Evolutionary conservation across 83 land plant genomes (phyloP), one percentile per base, ranked within the genome.

Genomic region (Isoetes engelmannii): DNA sequence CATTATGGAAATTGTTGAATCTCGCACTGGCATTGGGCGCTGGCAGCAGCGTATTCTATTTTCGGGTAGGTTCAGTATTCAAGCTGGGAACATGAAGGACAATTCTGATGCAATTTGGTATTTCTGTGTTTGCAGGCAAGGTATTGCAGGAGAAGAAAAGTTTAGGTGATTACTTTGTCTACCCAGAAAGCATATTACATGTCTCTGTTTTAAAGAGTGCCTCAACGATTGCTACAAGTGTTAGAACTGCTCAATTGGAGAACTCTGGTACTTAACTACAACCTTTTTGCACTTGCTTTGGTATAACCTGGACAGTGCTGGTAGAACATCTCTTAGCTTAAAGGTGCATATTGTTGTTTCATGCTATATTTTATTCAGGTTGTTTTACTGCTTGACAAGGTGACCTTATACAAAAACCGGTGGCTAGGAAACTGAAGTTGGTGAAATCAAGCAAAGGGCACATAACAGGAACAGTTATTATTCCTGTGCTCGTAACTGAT

Each of bases 41-140:
- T 82, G 82, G 83, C 77, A 79, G 69, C 82, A 79, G 57, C 72
- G 82, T 44, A 70, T 82, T 47, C 74, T 56, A 48, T 82, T 80
- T 51, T 74, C 83, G 47, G 84, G 84, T 79, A 19, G 49, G 49
- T n/a, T n/a, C n/a, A n/a, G n/a, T n/a, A n/a, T n/a, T n/a, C n/a
- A n/a, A n/a, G n/a, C n/a, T n/a, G n/a, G n/a, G n/a, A n/a, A n/a
- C n/a, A n/a, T n/a, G n/a, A n/a, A n/a, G n/a, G n/a, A 50, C 8
- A 8, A 50, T 50, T 8, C 13, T 8, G 10, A 50, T 50, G 12
- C 61, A 21, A 15, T 58, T 7, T n/a, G n/a, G n/a, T n/a, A n/a
- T n/a, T n/a, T n/a, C n/a, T n/a, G n/a, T n/a, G n/a, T n/a, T 63
- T 47, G 42, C 83, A 81, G 84, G 82, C 9, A 79, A 79, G 55